These are phyloP conservation scores for Pezicula rhizophila DNA, from an alignment of 2,329 filamentous ascomycete species.

Conservation along the genomic window DNA sequence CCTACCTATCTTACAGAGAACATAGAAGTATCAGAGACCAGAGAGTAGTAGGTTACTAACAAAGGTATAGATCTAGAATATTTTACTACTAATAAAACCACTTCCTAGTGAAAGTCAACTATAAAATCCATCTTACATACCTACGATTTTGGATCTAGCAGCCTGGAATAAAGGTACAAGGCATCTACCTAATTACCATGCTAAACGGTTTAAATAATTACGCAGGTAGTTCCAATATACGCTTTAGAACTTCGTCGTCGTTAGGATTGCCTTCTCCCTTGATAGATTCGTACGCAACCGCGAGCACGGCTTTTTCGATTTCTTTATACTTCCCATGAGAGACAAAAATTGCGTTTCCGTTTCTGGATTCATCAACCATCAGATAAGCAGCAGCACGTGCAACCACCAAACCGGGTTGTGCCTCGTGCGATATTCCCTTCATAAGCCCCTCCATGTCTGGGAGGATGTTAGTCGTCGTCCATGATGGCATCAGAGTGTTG, in stretches of 20 bases:
- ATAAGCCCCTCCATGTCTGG: slow-evolving; percentile 32
- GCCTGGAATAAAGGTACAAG: too few relatives aligned
- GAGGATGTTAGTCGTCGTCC: slow-evolving; percentile 46
- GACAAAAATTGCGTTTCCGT: slow-evolving; percentile 48
- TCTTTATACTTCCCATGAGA: slow-evolving; percentile 43
- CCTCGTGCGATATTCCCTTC: slow-evolving; percentile 31
- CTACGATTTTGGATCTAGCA: too few relatives aligned
- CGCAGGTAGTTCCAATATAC: slow-evolving; percentile 12
- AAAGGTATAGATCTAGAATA: too few relatives aligned
- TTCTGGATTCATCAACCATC: slow-evolving; percentile 40
- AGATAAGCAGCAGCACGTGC: slow-evolving; percentile 42
- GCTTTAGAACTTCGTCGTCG: slow-evolving; percentile 32
- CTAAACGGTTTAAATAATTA: too few relatives aligned
- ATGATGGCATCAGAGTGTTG: slow-evolving; percentile 49
- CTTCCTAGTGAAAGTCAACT: too few relatives aligned
- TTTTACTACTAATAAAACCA: too few relatives aligned
- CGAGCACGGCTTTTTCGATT: slow-evolving; percentile 41
- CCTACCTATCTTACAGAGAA: too few relatives aligned
- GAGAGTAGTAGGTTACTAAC: too few relatives aligned
- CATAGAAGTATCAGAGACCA: too few relatives aligned
- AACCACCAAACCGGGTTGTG: slow-evolving; percentile 41
- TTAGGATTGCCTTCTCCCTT: slow-evolving; percentile 26
- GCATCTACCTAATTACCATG: too few relatives aligned
- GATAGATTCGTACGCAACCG: slow-evolving; percentile 29
- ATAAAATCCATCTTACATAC: too few relatives aligned